Conservation (phyloP, 257 asterid species). For the Coffea canephora region DNA sequence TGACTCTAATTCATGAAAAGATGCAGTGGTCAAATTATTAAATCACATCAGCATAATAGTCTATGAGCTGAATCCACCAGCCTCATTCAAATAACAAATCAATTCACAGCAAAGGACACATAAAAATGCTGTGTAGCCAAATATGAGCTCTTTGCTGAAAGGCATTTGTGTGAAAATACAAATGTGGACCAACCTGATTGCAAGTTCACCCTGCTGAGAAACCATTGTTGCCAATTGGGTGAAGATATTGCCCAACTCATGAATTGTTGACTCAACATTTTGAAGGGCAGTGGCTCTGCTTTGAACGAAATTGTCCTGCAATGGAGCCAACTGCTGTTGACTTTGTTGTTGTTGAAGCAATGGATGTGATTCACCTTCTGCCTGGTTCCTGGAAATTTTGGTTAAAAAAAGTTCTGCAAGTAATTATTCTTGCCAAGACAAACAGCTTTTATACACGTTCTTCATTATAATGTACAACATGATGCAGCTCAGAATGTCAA, state of each 20-base stretch:
- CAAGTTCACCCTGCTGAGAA: slow-evolving; percentile 86
- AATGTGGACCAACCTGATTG: slow-evolving; percentile 51
- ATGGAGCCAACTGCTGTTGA: slow-evolving; percentile 76
- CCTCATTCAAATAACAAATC: neutral
- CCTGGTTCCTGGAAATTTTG: slow-evolving; percentile 50
- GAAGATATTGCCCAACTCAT: slow-evolving; percentile 80
- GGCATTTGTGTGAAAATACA: neutral
- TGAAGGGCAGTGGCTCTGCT: slow-evolving; percentile 76
- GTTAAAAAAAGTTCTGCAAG: neutral
- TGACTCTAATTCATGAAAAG: neutral
- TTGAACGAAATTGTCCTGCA: slow-evolving; percentile 65
- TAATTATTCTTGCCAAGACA: slow-evolving; percentile 2
- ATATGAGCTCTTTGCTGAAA: neutral
- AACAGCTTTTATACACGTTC: neutral
- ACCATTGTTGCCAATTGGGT: slow-evolving; percentile 91
- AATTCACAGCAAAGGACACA: neutral
- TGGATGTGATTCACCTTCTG: slow-evolving; percentile 75
- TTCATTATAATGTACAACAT: neutral
- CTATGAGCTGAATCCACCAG: neutral
- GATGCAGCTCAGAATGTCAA: neutral
- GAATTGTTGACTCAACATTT: slow-evolving; percentile 80
- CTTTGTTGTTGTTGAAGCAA: slow-evolving; percentile 75
- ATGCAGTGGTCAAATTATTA: neutral
- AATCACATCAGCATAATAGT: neutral
- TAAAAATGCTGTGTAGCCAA: neutral